Evolutionary conservation across 208 protist species (phyloP), one percentile per base, ranked within the genome.

Genomic region (Acanthamoeba lenticulata): DNA sequence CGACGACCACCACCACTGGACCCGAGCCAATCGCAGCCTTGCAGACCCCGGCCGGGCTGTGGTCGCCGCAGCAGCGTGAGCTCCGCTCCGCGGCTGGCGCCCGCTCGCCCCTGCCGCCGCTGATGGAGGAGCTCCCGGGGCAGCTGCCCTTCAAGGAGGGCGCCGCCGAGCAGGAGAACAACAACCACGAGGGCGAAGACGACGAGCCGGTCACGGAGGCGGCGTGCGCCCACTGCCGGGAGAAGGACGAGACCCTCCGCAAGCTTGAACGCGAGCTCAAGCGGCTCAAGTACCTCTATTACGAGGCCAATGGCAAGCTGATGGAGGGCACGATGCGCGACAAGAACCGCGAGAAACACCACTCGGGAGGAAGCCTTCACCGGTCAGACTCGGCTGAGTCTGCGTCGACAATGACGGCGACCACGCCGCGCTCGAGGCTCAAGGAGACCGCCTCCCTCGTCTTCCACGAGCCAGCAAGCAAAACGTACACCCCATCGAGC

Each of bases 231-330:
- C n/a, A 90, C 65, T 67, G 81, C 24, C 21, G 17, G 45, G 49
- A 94, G 40, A 95, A 83, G 90, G 52, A 95, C 44, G 67, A 94
- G 90, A 74, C 27, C 29, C 89, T 90, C 92, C 32, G 36, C 19
- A 93, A 94, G 90, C 65, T 94, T 67, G 62, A 94, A 72, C 32
- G 57, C 32, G 74, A 94, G 24, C 92, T 94, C 65, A 94, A 94
- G 90, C 57, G 67, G 44, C 19, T 77, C 90, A 88, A 94, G 90
- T 57, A 94, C 29, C 62, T 60, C 29, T 60, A 94, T 36, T 60
- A 72, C 7, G 90, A 94, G 36, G 90, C 62, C 34, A 72, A 86
- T 36, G 65, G 90, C 29, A 72, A 83, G 47, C 55, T 60, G 13
- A 74, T 60, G 65, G 62, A 83, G 65, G 21, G 40, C 38, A 42